Percentiles rank a stretch among this genome's conserved stretches.
Evolutionary conservation across 1,284 basidiomycete species (phyloP).

Genomic region (Melampsora americana): DNA sequence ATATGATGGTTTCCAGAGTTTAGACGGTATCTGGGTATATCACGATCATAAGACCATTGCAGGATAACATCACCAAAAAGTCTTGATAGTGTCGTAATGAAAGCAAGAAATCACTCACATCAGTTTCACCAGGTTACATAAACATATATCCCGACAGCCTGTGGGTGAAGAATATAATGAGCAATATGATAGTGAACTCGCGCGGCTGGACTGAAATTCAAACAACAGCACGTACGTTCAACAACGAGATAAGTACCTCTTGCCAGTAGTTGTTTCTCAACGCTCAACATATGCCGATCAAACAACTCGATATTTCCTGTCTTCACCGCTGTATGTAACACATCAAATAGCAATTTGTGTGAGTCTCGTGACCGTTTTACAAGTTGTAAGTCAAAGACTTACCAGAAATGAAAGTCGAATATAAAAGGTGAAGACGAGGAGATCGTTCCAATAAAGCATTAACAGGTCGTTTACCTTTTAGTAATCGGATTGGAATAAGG

Average conservation of each 20-base stretch:
- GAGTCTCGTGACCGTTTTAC: neutral
- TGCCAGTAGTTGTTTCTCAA: constrained; percentile 26
- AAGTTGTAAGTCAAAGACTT: neutral
- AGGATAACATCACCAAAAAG: neutral
- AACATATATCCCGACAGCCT: constrained; percentile 40
- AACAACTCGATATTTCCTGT: constrained; percentile 37
- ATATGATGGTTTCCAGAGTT: constrained; percentile 24
- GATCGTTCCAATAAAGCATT: constrained; percentile 25
- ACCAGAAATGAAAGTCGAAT: constrained; percentile 35
- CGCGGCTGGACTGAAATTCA: neutral
- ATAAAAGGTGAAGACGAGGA: constrained; percentile 19
- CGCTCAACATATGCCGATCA: constrained; percentile 27
- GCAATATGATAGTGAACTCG: too few relatives aligned
- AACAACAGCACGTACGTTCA: constrained; percentile 20
- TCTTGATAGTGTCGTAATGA: too few relatives aligned
- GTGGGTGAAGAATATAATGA: neutral
- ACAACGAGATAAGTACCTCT: constrained; percentile 40
- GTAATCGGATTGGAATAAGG: constrained; percentile 27
- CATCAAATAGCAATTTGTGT: too few relatives aligned
- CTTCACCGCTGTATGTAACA: constrained; percentile 10
- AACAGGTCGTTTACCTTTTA: constrained; percentile 39
- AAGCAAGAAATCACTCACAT: constrained; percentile 16
- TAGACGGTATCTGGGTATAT: constrained; percentile 18
- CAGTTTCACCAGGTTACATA: constrained; percentile 42
- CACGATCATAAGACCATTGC: neutral